A percentile compares a stretch with the other conserved stretches of the same genome.
phyloP scores from a whole-genome alignment of 768 basidiomycete species.

The Suillus luteus region DNA sequence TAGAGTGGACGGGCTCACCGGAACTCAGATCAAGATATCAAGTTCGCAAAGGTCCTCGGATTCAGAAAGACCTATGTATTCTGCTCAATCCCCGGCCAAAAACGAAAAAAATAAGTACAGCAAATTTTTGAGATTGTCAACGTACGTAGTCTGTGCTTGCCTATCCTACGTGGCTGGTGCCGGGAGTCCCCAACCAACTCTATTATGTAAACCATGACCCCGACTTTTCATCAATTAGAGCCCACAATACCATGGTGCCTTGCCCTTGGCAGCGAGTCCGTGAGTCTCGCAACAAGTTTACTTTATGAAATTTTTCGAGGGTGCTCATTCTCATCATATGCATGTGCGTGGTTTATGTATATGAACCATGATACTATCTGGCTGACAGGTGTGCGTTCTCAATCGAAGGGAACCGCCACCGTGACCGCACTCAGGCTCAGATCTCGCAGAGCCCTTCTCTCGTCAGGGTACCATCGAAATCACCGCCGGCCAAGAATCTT shows the following conservation, averaged over 20 bases:
- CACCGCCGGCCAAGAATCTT: background rate
- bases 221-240: background rate
- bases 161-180: constrained; percentile 1
- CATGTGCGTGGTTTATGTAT: background rate
- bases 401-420: background rate
- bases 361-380: background rate
- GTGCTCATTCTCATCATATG: background rate
- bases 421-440: background rate
- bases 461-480: background rate
- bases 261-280: background rate
- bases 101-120: background rate
- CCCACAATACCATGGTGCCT: background rate
- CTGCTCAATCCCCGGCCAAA: background rate
- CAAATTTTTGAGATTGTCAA: background rate
- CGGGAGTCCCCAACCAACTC: background rate
- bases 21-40: background rate
- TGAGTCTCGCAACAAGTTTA: background rate
- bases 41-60: background rate
- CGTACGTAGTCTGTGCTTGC: background rate
- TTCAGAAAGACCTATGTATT: background rate
- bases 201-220: constrained; percentile 4
- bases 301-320: background rate
- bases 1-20: background rate
- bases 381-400: background rate
- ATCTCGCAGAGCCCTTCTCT: background rate